These are phyloP conservation scores for Apiotrichum laibachii DNA, from an alignment of 1,284 basidiomycete genomes.

Conservation along the genomic window DNA sequence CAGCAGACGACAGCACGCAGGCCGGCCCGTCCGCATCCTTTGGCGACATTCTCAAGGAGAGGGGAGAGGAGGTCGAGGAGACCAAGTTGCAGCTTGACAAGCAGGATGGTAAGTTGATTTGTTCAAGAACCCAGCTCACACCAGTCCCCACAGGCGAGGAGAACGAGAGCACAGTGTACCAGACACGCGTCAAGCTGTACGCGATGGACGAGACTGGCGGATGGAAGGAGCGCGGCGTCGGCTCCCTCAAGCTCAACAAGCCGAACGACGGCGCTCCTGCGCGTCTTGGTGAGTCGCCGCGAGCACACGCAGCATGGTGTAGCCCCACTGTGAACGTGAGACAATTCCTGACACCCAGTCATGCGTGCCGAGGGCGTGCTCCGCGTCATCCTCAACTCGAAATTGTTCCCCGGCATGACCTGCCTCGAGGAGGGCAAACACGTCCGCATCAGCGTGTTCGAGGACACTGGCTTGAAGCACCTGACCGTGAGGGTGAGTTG, in stretches of 20 bases:
- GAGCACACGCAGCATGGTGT: neutral
- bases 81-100: conserved; percentile 56
- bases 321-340: too few species aligned
- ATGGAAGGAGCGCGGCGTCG: conserved; percentile 88
- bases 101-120: conserved; percentile 66
- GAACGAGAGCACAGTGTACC: conserved; percentile 78
- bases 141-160: conserved; percentile 87
- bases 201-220: conserved; percentile 60
- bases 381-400: conserved; percentile 77
- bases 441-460: conserved; percentile 71
- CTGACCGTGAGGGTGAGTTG: conserved; percentile 71
- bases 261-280: conserved; percentile 63
- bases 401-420: conserved; percentile 81
- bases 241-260: conserved; percentile 76
- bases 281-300: conserved; percentile 61
- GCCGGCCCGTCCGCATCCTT: conserved; percentile 22
- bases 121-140: conserved; percentile 2
- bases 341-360: conserved; percentile 56
- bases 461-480: conserved; percentile 62
- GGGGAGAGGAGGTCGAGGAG: conserved; percentile 54
- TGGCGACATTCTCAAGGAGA: conserved; percentile 42
- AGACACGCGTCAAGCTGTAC: conserved; percentile 82
- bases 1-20: conserved; percentile 7
- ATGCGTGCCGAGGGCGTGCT: conserved; percentile 94
- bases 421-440: conserved; percentile 73